Conservation (phyloP, 2,329 filamentous ascomycete genomes). For the Fonsecaea erecta region DNA sequence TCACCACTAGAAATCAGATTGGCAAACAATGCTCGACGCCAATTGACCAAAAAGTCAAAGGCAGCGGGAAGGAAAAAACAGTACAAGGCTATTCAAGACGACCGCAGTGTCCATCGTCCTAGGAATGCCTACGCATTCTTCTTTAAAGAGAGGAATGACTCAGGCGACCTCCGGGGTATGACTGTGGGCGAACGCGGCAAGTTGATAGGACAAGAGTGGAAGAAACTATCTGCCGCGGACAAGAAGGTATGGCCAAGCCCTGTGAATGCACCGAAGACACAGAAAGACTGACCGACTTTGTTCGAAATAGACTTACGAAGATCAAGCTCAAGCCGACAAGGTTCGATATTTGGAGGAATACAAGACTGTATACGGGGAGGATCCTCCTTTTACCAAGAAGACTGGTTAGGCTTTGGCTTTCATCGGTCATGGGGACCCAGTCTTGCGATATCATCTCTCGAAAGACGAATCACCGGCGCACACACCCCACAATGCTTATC, state of each 20-base stretch:
- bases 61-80: slow-evolving; percentile 24
- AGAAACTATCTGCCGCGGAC: slow-evolving; percentile 45
- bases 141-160: slow-evolving; percentile 48
- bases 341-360: slow-evolving; percentile 45
- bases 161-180: slow-evolving; percentile 59
- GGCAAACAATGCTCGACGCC: slow-evolving; percentile 63
- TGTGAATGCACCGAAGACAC: not conserved
- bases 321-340: slow-evolving; percentile 39
- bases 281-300: slow-evolving; percentile 8
- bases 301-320: slow-evolving; percentile 39
- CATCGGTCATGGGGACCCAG: not conserved
- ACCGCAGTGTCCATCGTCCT: slow-evolving; percentile 56
- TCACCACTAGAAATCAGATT: slow-evolving; percentile 61
- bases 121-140: slow-evolving; percentile 51
- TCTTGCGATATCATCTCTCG: not conserved
- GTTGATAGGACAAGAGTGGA: slow-evolving; percentile 55
- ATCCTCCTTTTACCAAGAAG: slow-evolving; percentile 18
- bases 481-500: not conserved
- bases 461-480: not conserved
- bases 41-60: slow-evolving; percentile 36
- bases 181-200: slow-evolving; percentile 45
- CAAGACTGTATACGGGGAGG: slow-evolving; percentile 44
- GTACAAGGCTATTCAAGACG: slow-evolving; percentile 54
- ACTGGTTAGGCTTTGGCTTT: not conserved
- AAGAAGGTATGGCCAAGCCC: slow-evolving; percentile 43